Base-by-base conservation (phyloP, 176 grass and related monocot genomes). In the Dactylis glomerata region DNA sequence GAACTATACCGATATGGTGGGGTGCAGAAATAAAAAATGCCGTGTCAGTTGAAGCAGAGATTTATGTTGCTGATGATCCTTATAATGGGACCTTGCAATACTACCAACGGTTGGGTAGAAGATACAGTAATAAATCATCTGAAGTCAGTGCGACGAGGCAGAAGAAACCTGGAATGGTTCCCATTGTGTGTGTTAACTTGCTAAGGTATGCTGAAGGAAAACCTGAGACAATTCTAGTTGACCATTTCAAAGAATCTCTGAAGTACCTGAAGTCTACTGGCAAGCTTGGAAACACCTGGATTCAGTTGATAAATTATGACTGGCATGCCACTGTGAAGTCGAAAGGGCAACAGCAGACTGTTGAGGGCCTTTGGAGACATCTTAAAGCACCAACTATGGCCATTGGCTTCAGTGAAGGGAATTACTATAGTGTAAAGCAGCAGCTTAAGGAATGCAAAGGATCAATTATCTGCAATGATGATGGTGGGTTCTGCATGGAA, bases 231-330 rank as follows among this genome's bases (percentile, higher is more conserved):
- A 86, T 96, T 89, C 84, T 99, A 37, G 96, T 99, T 55, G 88
- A 96, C 75, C 86, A 92, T 86, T 99, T 99, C 75, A 96, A 92
- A 83, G 86, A 94, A 38, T 96, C 93, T n/a, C 27, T 96, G 27
- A 86, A 87, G 83, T 78, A 89, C 78, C 73, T 99, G 37, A 93
- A 83, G 74, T 93, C 91, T 59, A 92, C 85, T 71, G 90, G 83
- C 75, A 87, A 86, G 74, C 93, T 99, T 81, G 86, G 87, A 74
- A 78, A 81, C 46, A 99, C 93, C 27, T 88, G 88, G 90, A 94
- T 99, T 89, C 91, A 99, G 86, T 89, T 99, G 91, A 87, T 99
- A 81, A 94, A 99, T 94, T 96, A 99, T 88, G 96, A 99, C 71
- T 99, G 96, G 96, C 96, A 99, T 89, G 77, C 92, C 19, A 88